Conservation (phyloP, 192 early-diverging fungal species). For the Mortierella alpina region DNA sequence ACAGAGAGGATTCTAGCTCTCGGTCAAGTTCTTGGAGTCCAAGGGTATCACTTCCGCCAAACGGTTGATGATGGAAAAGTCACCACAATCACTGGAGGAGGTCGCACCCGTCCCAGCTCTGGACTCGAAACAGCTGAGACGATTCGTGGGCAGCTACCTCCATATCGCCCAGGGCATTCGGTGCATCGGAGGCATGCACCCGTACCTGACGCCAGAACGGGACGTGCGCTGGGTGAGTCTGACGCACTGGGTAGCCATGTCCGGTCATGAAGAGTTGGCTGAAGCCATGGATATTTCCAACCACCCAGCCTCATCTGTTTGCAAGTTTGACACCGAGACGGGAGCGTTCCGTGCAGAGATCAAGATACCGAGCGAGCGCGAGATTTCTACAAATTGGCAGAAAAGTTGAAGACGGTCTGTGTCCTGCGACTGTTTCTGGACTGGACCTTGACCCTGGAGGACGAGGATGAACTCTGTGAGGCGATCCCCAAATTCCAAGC, state of each 20-base stretch:
- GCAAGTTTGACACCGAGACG: constrained; percentile 9
- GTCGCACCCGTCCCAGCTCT: too few relatives aligned
- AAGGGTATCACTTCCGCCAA: not conserved
- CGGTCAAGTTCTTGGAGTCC: constrained; percentile 16
- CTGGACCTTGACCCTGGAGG: constrained; percentile 28
- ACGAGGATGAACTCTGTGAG: constrained; percentile 21
- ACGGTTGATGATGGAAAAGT: too few relatives aligned
- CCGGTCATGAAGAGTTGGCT: constrained; percentile 2
- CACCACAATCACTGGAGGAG: too few relatives aligned
- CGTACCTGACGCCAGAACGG: constrained; percentile 10
- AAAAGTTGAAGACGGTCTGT: constrained; percentile 11
- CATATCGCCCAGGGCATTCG: too few relatives aligned
- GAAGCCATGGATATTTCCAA: constrained; percentile 11
- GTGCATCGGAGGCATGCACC: constrained; percentile 13
- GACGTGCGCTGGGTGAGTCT: constrained; percentile 27
- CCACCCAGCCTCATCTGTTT: constrained; percentile 5
- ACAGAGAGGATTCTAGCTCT: not conserved
- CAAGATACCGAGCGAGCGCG: constrained; percentile 11
- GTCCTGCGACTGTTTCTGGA: constrained; percentile 24
- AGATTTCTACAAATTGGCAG: constrained; percentile 18
- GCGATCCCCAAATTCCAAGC: constrained; percentile 12
- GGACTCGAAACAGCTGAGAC: too few relatives aligned
- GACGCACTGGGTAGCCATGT: constrained; percentile 12
- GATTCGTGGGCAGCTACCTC: too few relatives aligned
- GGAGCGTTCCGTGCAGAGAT: constrained; percentile 19